Conservation (phyloP, 176 grass and related monocot species). For the Chloris gayana region DNA sequence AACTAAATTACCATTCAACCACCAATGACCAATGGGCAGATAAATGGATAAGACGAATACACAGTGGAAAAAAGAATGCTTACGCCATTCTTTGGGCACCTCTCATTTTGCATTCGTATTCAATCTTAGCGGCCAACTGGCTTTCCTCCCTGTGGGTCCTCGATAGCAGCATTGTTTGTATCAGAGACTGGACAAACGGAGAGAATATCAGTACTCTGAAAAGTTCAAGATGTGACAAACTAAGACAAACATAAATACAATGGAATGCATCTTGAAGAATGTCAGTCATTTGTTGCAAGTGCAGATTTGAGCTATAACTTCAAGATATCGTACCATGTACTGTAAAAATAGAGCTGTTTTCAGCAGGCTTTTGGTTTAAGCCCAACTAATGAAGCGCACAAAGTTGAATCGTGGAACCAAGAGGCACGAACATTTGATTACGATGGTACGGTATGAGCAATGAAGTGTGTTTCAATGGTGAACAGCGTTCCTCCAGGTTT, state of each 20-base stretch:
- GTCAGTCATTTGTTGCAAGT: not conserved
- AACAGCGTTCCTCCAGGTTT: not conserved
- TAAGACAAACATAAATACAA: not conserved
- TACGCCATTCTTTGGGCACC: constrained; percentile 98
- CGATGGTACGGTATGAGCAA: not conserved
- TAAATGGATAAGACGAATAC: constrained; percentile 16
- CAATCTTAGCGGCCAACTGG: constrained; percentile 80
- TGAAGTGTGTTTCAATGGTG: not conserved
- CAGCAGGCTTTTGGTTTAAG: not conserved
- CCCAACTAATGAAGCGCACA: constrained; percentile 4
- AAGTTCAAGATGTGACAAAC: not conserved
- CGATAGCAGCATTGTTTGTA: constrained; percentile 95
- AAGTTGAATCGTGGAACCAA: not conserved
- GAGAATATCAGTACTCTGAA: constrained; percentile 31
- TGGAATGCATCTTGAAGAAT: constrained; percentile 12
- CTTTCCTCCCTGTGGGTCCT: constrained; percentile 77
- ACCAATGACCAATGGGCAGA: constrained; percentile 19
- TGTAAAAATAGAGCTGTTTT: not conserved
- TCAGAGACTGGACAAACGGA: constrained; percentile 65
- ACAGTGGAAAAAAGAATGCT: constrained; percentile 41
- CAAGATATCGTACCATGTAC: not conserved
- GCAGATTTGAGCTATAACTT: constrained; percentile 14
- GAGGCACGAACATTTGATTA: constrained; percentile 17
- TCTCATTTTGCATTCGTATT: constrained; percentile 96
- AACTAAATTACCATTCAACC: not conserved